Evolutionary conservation across 1,284 basidiomycete species (phyloP), one percentile per base, ranked within the genome.

Genomic region (Moniliophthora roreri): DNA sequence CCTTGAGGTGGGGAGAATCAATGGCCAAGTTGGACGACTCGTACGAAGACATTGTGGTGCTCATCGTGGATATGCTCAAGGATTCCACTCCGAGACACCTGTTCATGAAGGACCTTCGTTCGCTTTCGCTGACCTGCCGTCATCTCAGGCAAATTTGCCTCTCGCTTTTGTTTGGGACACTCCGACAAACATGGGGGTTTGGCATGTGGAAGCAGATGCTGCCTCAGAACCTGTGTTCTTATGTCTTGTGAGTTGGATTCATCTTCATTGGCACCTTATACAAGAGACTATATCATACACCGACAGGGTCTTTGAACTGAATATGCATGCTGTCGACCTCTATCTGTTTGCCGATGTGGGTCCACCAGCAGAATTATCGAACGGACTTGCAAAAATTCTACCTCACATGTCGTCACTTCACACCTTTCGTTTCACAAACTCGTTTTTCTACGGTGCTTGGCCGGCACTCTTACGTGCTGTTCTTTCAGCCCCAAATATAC

Each of bases 91-190:
- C 55, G 32, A 50, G 47, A 26, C 51, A 51, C 24, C 51, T 46
- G 10, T 56, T 50, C 21, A 24, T 56, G 21, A 52, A 50, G 40
- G 55, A 56, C 47, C 46, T 56, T 16, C 51, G 49, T 5, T 50
- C 55, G 36, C 45, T 56, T 18, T 56, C 55, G n/a, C 51, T 56
- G 13, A 53, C 55, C 24, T 56, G 47, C 20, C 55, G 45, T 21
- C 48, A 46, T 26, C 48, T 56, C 20, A 44, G 55, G 34, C n/a
- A 23, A 18, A 41, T 53, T 6, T 56, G 55, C 26, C 45, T 56
- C 18, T 48, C 55, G 8, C 4, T 56, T 26, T 39, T 56, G 16
- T 56, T 56, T 44, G 51, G 55, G 10, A 39, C 18, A 1, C 45
- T 56, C 23, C 50, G 45, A 37, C 42, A 51, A 26, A 40, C 48